phyloP scores from a whole-genome alignment of 1,139 yeast genomes.

The Pichia sp. region DNA sequence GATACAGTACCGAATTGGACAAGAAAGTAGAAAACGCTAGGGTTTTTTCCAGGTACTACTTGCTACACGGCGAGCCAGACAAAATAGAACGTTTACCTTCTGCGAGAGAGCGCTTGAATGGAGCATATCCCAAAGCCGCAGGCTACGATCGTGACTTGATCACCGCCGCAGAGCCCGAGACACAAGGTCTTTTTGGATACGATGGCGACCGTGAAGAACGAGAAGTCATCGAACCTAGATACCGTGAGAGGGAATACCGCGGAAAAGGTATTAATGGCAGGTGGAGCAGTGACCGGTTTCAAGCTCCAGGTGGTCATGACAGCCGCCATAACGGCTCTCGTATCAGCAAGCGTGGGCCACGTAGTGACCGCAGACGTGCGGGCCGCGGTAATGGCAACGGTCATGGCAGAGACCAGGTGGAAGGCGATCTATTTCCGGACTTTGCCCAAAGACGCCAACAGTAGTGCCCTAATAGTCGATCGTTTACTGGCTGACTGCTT shows the following conservation, averaged over 20 bases:
- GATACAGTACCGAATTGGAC: conserved; percentile 55
- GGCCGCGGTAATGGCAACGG: neutral
- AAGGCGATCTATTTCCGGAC: neutral
- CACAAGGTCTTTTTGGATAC: conserved; percentile 20
- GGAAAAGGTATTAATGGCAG: too few species aligned
- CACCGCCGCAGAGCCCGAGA: conserved; percentile 21
- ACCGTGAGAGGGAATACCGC: neutral
- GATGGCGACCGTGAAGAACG: conserved; percentile 13
- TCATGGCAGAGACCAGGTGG: neutral
- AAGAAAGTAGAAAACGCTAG: conserved; percentile 56
- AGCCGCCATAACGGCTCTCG: neutral
- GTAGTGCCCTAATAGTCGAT: neutral
- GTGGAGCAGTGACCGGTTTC: neutral
- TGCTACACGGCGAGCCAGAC: conserved; percentile 72
- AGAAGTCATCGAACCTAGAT: conserved; percentile 4
- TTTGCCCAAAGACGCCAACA: neutral
- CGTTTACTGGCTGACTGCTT: neutral
- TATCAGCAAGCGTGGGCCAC: neutral
- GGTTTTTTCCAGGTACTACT: conserved; percentile 59
- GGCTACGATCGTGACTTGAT: conserved; percentile 22
- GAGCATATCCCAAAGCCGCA: neutral
- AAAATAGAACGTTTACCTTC: conserved; percentile 21
- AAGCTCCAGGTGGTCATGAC: neutral
- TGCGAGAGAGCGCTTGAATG: conserved; percentile 11
- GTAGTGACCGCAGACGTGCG: neutral